phyloP scores from a whole-genome alignment of 2,329 filamentous ascomycete genomes.

The Periconia sp. region DNA sequence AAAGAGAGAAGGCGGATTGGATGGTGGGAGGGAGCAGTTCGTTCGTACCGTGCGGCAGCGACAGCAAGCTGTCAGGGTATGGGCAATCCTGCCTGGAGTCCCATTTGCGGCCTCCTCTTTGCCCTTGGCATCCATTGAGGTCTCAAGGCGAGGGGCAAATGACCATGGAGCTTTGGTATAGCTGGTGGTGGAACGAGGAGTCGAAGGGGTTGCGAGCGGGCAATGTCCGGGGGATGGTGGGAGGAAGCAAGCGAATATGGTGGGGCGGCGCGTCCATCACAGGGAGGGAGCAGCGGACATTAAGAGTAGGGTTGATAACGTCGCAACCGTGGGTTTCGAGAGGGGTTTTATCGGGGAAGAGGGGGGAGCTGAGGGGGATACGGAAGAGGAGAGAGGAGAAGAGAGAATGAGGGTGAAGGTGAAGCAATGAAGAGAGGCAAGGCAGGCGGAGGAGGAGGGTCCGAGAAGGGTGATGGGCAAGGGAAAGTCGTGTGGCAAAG shows the following conservation, averaged over 20 bases:
- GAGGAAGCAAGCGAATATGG: constrained; percentile 16
- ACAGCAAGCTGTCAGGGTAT: constrained; percentile 79
- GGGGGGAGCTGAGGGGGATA: not conserved
- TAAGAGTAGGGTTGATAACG: not conserved
- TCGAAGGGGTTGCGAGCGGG: not conserved
- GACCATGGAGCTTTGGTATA: not conserved
- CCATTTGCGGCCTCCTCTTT: constrained; percentile 20
- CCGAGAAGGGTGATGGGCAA: not conserved
- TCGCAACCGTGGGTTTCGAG: not conserved
- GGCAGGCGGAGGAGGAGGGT: not conserved
- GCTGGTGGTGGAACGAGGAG: not conserved
- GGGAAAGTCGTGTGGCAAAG: not conserved
- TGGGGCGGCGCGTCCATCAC: constrained; percentile 22
- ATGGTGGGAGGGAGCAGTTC: constrained; percentile 24
- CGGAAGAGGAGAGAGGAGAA: constrained; percentile 6
- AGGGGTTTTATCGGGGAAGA: not conserved
- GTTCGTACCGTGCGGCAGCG: constrained; percentile 71
- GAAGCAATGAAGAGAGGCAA: not conserved
- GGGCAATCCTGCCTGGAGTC: constrained; percentile 63
- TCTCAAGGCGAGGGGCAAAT: not conserved
- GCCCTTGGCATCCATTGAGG: constrained; percentile 10
- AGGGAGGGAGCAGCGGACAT: constrained; percentile 1
- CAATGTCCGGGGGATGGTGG: constrained; percentile 11
- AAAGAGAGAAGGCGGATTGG: constrained; percentile 2
- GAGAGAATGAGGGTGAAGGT: not conserved